phyloP scores from a whole-genome alignment of 768 basidiomycete genomes.

The Mycena amicta region DNA sequence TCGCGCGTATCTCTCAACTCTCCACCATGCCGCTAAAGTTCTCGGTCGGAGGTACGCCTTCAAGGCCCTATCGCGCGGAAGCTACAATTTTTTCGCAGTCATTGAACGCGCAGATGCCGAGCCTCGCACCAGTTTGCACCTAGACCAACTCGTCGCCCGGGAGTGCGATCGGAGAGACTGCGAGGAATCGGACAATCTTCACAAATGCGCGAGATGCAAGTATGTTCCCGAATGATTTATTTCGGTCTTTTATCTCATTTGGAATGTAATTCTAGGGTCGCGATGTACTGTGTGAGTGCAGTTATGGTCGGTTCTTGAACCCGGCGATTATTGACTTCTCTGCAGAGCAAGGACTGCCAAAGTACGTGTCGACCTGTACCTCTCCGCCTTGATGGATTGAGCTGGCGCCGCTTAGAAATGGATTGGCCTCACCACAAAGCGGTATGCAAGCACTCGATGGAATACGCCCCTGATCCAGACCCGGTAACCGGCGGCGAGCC shows the following conservation, averaged over 20 bases:
- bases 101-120: background rate
- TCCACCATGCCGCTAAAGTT: background rate
- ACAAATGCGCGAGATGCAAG: slow-evolving; percentile 17
- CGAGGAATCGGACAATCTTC: slow-evolving; percentile 13
- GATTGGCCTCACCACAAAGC: slow-evolving; percentile 21
- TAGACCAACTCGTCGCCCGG: background rate
- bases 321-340: background rate
- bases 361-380: slow-evolving; percentile 2
- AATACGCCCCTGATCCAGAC: slow-evolving; percentile 4
- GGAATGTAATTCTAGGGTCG: slow-evolving; percentile 2
- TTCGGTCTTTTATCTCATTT: background rate
- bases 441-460: slow-evolving; percentile 1
- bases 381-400: background rate
- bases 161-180: slow-evolving; percentile 14
- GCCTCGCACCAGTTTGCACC: background rate
- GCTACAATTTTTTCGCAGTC: background rate
- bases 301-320: background rate
- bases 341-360: slow-evolving; percentile 9
- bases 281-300: slow-evolving; percentile 19
- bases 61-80: too few relatives aligned
- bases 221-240: background rate
- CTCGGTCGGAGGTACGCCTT: background rate
- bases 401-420: background rate
- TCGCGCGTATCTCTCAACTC: too few relatives aligned
- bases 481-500: slow-evolving; percentile 16